Evolutionary conservation across 495 filamentous ascomycete species (phyloP).

Genomic region (Neurospora sp.): DNA sequence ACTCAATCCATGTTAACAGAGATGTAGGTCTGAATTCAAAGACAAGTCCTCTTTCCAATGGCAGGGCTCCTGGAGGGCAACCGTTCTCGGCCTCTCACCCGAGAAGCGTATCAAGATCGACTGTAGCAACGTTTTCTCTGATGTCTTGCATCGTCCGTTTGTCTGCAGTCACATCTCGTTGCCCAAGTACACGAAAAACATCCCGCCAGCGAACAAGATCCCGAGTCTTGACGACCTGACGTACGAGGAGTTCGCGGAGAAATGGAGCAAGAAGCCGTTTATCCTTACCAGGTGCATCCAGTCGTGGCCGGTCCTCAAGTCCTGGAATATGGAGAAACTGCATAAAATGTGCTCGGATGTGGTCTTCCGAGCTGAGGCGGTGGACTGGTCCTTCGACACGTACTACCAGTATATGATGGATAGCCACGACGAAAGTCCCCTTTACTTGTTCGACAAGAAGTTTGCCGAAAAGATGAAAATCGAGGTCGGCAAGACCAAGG

Average conservation of each 20-base stretch:
- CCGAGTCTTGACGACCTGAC: conserved; percentile 56
- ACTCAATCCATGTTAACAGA: conserved; percentile 4
- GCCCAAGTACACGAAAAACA: conserved; percentile 53
- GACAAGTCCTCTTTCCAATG: conserved; percentile 46
- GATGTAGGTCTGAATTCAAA: conserved; percentile 13
- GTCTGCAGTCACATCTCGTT: conserved; percentile 72
- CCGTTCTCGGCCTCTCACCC: conserved; percentile 54
- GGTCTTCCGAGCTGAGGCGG: conserved; percentile 80
- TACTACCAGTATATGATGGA: conserved; percentile 81
- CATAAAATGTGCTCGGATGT: conserved; percentile 52
- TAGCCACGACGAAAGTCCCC: conserved; percentile 74
- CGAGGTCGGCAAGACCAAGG: conserved; percentile 42
- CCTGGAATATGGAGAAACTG: conserved; percentile 62
- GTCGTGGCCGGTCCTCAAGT: conserved; percentile 65
- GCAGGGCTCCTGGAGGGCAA: conserved; percentile 81
- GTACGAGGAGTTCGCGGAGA: conserved; percentile 58
- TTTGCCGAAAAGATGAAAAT: conserved; percentile 86
- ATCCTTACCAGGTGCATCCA: conserved; percentile 80
- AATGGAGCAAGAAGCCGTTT: conserved; percentile 77
- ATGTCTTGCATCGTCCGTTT: conserved; percentile 84
- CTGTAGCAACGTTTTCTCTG: conserved; percentile 80
- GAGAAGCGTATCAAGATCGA: conserved; percentile 42
- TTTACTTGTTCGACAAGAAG: conserved; percentile 83
- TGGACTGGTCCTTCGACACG: conserved; percentile 75
- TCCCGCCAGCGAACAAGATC: conserved; percentile 67